Evolutionary conservation across 495 filamentous ascomycete species (phyloP), one percentile per base, ranked within the genome.

Genomic region (Penicillium macrosclerotiorum): DNA sequence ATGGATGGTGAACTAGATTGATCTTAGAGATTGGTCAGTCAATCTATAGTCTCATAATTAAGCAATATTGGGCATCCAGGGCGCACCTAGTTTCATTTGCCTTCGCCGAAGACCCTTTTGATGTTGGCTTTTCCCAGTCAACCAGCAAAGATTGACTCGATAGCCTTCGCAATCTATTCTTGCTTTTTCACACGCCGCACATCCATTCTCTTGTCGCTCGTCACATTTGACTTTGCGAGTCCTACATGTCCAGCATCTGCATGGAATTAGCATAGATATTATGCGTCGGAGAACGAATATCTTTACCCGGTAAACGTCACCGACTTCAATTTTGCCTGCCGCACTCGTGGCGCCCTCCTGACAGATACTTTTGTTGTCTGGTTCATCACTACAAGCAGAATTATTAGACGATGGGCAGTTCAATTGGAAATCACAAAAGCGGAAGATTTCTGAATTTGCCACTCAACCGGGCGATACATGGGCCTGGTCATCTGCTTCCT

Each of bases 201-300:
- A 49, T 8, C 46, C 39, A 22, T 37, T 49, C 9, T 42, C 1
- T 24, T 36, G 31, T 5, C 46, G 30, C 38, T 49, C 46, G 13
- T 49, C 46, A n/a, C 46, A 49, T 37, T 49, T 49, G 30, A 36
- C 32, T 33, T 49, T 49, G 3, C 46, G 46, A 8, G 30, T 36
- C 19, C 46, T 42, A 32, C 46, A 49, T 9, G 46, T 49, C 46
- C 46, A 49, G 13, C 46, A 49, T 8, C 46, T 49, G 17, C 0
- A n/a, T n/a, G n/a, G n/a, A n/a, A n/a, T n/a, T n/a, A n/a, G n/a
- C n/a, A n/a, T n/a, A n/a, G n/a, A n/a, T n/a, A n/a, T n/a, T n/a
- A n/a, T n/a, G n/a, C n/a, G n/a, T n/a, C n/a, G n/a, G n/a, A n/a
- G n/a, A n/a, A n/a, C n/a, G n/a, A n/a, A n/a, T n/a, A n/a, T n/a